Percentiles rank a stretch among this genome's conserved stretches.
Conservation (phyloP, 2,329 filamentous ascomycete species). For the Alternaria novae-zelandiae region DNA sequence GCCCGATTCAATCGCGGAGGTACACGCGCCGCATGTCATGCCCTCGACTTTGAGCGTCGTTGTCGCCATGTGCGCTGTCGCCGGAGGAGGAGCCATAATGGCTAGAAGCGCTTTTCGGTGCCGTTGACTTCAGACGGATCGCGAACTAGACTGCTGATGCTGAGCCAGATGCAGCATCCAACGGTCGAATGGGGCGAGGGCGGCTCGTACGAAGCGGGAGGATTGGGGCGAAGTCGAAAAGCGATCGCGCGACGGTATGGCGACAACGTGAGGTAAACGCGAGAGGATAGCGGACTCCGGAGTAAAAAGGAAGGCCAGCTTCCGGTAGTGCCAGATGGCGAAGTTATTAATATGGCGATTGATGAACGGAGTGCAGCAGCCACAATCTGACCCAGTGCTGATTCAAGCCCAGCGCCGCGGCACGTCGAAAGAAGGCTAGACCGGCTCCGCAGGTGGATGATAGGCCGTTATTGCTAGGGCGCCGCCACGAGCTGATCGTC, state of each 20-base stretch:
- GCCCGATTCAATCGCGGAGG: conserved; percentile 90
- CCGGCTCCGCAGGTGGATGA: conserved; percentile 22
- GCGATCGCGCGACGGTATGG: conserved; percentile 10
- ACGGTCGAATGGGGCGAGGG: conserved; percentile 22
- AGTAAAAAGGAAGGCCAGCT: conserved; percentile 39
- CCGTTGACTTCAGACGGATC: neutral
- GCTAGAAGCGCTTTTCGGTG: conserved; percentile 6
- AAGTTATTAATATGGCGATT: conserved; percentile 26
- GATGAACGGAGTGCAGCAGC: conserved; percentile 19
- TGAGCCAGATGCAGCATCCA: conserved; percentile 1
- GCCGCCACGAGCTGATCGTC: conserved; percentile 13
- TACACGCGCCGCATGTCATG: conserved; percentile 89
- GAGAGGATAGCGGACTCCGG: conserved; percentile 3
- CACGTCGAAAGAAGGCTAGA: conserved; percentile 20
- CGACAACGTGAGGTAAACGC: conserved; percentile 16
- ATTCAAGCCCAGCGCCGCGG: conserved; percentile 23
- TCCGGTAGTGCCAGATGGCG: conserved; percentile 35
- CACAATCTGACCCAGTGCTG: conserved; percentile 20
- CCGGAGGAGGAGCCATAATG: conserved; percentile 35
- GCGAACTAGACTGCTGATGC: neutral
- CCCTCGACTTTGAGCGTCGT: conserved; percentile 91
- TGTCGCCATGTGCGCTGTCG: conserved; percentile 71
- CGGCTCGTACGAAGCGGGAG: conserved; percentile 20
- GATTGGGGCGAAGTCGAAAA: conserved; percentile 9
- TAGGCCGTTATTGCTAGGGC: conserved; percentile 22